These are phyloP conservation scores for Reutealis trisperma DNA, from an alignment of 345 rosid genomes.

Conservation along the genomic window DNA sequence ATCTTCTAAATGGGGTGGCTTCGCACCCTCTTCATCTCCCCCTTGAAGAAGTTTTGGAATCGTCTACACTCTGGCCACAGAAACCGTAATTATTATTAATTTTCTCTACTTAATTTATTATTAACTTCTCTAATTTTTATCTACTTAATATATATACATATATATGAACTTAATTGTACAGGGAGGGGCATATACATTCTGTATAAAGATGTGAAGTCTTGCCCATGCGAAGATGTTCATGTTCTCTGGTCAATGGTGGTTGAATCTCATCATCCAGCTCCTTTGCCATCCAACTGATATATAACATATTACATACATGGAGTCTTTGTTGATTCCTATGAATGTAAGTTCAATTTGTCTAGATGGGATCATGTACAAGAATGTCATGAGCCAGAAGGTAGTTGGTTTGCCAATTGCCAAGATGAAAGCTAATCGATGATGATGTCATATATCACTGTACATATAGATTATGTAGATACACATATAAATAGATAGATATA, in stretches of 20 bases:
- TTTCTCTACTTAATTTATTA: no score
- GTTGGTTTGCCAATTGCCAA: no score
- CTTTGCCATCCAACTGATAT: not conserved
- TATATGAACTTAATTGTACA: not conserved
- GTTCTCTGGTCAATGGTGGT: slow-evolving; percentile 30
- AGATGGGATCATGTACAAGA: no score
- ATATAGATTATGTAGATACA: no score
- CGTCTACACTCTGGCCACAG: slow-evolving; percentile 6
- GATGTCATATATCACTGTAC: no score
- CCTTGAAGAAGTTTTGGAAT: slow-evolving; percentile 21
- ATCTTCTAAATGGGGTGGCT: slow-evolving; percentile 20
- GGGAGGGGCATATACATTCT: slow-evolving; percentile 20
- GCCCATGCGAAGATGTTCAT: slow-evolving; percentile 26
- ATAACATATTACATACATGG: no score
- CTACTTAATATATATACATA: not conserved
- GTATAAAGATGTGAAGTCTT: slow-evolving; percentile 29
- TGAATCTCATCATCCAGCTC: slow-evolving; percentile 19
- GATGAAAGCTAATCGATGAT: no score
- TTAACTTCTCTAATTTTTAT: not conserved
- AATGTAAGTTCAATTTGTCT: no score
- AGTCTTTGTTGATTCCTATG: no score
- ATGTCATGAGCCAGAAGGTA: no score
- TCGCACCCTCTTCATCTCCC: slow-evolving; percentile 21
- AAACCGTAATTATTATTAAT: slow-evolving; percentile 13
- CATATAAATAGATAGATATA: no score